Evolutionary conservation across 2,329 filamentous ascomycete genomes (phyloP).

Genomic region (Dactylellina cionopaga): DNA sequence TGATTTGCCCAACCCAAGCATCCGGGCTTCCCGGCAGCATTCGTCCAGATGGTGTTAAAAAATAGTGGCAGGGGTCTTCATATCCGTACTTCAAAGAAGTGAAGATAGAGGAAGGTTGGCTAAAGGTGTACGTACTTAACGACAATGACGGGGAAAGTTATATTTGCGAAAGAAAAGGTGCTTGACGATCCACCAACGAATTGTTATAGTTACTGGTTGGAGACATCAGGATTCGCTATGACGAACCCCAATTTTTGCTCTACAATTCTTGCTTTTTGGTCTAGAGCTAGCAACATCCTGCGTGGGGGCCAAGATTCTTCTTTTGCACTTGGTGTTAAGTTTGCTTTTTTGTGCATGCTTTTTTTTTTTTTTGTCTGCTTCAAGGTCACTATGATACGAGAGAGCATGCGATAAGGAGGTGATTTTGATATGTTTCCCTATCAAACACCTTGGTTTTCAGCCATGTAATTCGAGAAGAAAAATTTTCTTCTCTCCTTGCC

Average conservation of each 20-base stretch:
- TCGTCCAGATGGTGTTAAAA: conserved; percentile 43
- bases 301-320: conserved; percentile 53
- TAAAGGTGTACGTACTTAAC: conserved; percentile 7
- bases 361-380: conserved; percentile 16
- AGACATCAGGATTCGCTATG: conserved; percentile 26
- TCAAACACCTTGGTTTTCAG: conserved; percentile 18
- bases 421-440: conserved; percentile 34
- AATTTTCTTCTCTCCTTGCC: conserved; percentile 37
- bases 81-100: conserved; percentile 38
- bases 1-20: conserved; percentile 43
- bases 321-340: conserved; percentile 5
- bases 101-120: conserved; percentile 29
- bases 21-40: conserved; percentile 52
- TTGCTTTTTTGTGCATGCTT: conserved; percentile 14
- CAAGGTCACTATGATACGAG: conserved; percentile 27
- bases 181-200: conserved; percentile 26
- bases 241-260: conserved; percentile 39
- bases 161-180: conserved; percentile 21
- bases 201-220: conserved; percentile 4
- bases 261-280: conserved; percentile 40
- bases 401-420: conserved; percentile 53
- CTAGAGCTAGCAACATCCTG: conserved; percentile 29
- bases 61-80: conserved; percentile 48
- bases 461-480: conserved; percentile 28
- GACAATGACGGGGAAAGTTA: not conserved